A percentile compares a stretch with the other conserved stretches of the same genome.
phyloP scores from a whole-genome alignment of 345 rosid genomes.

The Anacardium occidentale region DNA sequence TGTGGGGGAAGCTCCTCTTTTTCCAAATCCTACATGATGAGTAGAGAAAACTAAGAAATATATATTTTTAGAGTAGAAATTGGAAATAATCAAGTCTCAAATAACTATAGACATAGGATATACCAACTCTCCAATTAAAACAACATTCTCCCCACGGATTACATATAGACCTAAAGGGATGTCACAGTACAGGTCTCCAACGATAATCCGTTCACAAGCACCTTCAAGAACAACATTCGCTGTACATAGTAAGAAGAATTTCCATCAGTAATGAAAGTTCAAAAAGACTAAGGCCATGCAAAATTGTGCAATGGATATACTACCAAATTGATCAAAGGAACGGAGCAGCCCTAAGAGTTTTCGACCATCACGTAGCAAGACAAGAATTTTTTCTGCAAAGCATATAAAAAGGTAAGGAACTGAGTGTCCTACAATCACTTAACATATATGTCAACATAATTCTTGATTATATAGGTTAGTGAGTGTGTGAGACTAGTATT shows the following conservation, averaged over 20 bases:
- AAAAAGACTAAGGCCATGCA: neutral
- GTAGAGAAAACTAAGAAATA: neutral
- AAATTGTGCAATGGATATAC: neutral
- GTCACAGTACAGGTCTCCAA: constrained; percentile 81
- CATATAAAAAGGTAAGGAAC: constrained; percentile 4
- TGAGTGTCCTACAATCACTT: neutral
- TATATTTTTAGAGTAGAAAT: constrained; percentile 1
- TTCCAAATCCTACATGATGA: constrained; percentile 43
- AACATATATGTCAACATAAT: neutral
- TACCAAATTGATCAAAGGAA: constrained; percentile 98
- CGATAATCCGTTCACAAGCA: constrained; percentile 90
- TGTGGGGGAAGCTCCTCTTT: constrained; percentile 72
- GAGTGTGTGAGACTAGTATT: neutral
- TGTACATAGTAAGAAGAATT: constrained; percentile 24
- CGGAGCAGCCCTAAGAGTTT: constrained; percentile 89
- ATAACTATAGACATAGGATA: constrained; percentile 16
- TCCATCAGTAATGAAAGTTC: constrained; percentile 8
- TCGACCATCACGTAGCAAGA: constrained; percentile 82
- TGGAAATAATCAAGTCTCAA: constrained; percentile 4
- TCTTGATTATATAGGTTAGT: neutral
- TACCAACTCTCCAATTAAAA: constrained; percentile 93
- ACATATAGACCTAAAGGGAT: constrained; percentile 87
- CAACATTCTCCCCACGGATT: constrained; percentile 93
- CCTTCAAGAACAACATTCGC: constrained; percentile 95
- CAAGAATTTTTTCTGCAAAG: constrained; percentile 74